phyloP scores from a whole-genome alignment of 805 yeast genomes.

The Schizosaccharomyces osmophilus region DNA sequence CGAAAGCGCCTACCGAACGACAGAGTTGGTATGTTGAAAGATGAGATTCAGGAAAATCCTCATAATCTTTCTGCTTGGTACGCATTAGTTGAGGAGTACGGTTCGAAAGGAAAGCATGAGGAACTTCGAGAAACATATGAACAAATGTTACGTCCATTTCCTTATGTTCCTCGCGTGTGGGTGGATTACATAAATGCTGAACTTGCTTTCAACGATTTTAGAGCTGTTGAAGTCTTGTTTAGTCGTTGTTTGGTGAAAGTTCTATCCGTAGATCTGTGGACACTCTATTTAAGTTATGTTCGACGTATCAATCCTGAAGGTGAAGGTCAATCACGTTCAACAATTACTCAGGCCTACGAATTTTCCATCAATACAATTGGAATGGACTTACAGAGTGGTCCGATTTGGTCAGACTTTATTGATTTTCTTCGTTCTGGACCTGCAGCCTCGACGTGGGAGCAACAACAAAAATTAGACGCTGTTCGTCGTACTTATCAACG shows the following conservation, averaged over 20 bases:
- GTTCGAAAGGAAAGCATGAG: constrained; percentile 31
- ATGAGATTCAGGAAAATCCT: constrained; percentile 27
- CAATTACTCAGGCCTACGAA: constrained; percentile 60
- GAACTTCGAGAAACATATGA: constrained; percentile 35
- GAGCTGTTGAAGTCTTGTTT: constrained; percentile 41
- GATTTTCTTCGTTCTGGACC: constrained; percentile 47
- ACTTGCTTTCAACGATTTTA: constrained; percentile 37
- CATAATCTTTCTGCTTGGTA: constrained; percentile 33
- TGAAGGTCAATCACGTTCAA: constrained; percentile 53
- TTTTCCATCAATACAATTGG: constrained; percentile 62
- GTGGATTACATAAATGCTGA: constrained; percentile 41
- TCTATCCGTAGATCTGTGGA: constrained; percentile 47
- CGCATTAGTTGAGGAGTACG: constrained; percentile 24
- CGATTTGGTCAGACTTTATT: constrained; percentile 64
- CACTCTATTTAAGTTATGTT: constrained; percentile 53
- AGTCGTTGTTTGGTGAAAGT: constrained; percentile 36
- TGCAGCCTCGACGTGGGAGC: constrained; percentile 40
- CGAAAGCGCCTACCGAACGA: constrained; percentile 19
- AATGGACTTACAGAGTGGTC: constrained; percentile 43
- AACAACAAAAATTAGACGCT: constrained; percentile 53
- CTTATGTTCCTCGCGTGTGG: constrained; percentile 30
- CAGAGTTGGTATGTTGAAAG: constrained; percentile 34
- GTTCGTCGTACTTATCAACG: constrained; percentile 49
- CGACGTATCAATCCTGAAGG: constrained; percentile 45
- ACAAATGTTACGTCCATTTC: constrained; percentile 37